Conservation (phyloP, 352 stramenopile species). For the Phytophthora pinifolia region DNA sequence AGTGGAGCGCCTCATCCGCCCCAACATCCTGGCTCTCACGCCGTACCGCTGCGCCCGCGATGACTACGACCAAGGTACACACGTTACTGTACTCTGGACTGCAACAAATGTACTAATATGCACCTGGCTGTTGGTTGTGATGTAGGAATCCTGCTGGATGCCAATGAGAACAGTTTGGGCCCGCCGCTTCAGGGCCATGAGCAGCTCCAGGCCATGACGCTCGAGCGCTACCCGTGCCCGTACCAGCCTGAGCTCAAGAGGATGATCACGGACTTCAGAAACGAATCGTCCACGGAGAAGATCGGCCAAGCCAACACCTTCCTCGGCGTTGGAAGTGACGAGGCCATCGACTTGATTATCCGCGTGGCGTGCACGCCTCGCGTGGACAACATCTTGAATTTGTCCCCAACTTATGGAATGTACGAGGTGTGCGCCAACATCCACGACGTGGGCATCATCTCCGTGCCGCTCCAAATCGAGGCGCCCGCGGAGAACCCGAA, state of each 20-base stretch:
- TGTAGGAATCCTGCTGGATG: constrained; percentile 95
- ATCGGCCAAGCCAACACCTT: constrained; percentile 94
- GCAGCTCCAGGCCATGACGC: constrained; percentile 58
- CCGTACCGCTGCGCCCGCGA: constrained; percentile 98
- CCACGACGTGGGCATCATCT: constrained; percentile 96
- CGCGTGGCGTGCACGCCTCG: constrained; percentile 95
- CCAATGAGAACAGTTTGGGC: constrained; percentile 98
- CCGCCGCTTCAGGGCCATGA: constrained; percentile 82
- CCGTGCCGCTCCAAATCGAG: constrained; percentile 89
- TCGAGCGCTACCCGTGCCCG: constrained; percentile 96
- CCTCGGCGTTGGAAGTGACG: constrained; percentile 97
- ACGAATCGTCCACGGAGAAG: constrained; percentile 50
- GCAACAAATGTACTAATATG: background rate
- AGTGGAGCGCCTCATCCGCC: constrained; percentile 90
- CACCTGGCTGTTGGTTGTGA: background rate
- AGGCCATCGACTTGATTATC: constrained; percentile 98
- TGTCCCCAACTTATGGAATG: constrained; percentile 99
- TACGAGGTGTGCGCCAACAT: constrained; percentile 99
- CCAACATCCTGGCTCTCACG: constrained; percentile 95
- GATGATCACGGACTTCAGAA: constrained; percentile 80
- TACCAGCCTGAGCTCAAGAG: constrained; percentile 95
- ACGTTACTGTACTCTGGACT: background rate
- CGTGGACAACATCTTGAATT: constrained; percentile 94
- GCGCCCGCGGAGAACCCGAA: constrained; percentile 55
- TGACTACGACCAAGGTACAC: constrained; percentile 90